A percentile compares a stretch with the other conserved stretches of the same genome.
Evolutionary conservation across 2,329 filamentous ascomycete genomes (phyloP).

Genomic region (Cladosporium austrohemisphaericum): DNA sequence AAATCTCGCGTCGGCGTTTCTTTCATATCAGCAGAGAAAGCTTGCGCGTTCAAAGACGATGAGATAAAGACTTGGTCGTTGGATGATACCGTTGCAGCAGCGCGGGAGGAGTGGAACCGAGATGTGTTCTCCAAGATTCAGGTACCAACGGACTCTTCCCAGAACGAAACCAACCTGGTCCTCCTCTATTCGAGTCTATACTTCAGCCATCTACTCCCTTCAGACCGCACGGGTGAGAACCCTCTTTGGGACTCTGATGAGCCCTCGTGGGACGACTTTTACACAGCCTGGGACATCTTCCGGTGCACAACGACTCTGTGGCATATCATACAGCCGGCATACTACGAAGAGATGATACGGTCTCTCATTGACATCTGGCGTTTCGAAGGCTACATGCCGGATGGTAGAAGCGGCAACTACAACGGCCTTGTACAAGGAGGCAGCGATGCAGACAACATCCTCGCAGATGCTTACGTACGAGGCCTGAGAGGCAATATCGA

Average conservation of each 20-base stretch:
- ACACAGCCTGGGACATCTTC: constrained; percentile 65
- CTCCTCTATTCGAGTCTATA: constrained; percentile 67
- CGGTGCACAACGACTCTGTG: constrained; percentile 62
- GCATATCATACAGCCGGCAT: constrained; percentile 60
- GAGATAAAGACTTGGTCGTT: constrained; percentile 50
- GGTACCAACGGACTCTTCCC: constrained; percentile 51
- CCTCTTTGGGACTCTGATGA: constrained; percentile 61
- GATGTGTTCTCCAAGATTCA: constrained; percentile 60
- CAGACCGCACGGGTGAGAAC: constrained; percentile 69
- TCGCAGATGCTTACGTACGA: constrained; percentile 35
- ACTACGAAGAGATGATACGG: constrained; percentile 63
- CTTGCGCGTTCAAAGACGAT: constrained; percentile 55
- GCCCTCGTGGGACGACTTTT: constrained; percentile 69
- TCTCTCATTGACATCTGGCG: constrained; percentile 67
- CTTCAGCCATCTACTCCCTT: constrained; percentile 65
- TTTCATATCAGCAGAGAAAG: constrained; percentile 60
- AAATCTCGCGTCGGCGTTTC: constrained; percentile 61
- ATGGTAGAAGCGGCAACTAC: constrained; percentile 33
- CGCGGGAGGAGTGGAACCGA: constrained; percentile 57
- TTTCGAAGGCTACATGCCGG: constrained; percentile 35
- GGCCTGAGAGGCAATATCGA: constrained; percentile 29
- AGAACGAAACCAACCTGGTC: constrained; percentile 52
- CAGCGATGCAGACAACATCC: constrained; percentile 33
- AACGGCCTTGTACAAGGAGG: constrained; percentile 36
- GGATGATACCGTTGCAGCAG: constrained; percentile 27